Conservation (phyloP, 805 yeast genomes). For the Barnettozyma botsteinii region DNA sequence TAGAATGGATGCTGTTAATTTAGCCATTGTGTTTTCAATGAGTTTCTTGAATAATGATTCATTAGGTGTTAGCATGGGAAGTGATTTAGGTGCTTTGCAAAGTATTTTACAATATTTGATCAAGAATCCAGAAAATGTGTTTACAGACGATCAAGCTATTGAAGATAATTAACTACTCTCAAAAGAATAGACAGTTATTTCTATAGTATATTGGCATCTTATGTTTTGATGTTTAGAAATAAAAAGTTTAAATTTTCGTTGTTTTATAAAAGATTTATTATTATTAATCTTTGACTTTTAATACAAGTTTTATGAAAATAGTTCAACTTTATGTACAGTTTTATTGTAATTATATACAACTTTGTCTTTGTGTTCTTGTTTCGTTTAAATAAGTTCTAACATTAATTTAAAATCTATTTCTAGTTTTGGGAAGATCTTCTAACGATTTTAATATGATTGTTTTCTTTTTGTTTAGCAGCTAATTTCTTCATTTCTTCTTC, state of each 20-base stretch:
- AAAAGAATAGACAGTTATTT: no score
- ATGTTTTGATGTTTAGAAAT: no score
- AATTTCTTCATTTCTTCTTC: slow-evolving; percentile 28
- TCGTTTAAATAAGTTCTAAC: background rate
- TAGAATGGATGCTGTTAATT: slow-evolving; percentile 82
- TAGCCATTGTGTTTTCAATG: slow-evolving; percentile 84
- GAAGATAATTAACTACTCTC: slow-evolving; percentile 1
- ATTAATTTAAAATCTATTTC: background rate
- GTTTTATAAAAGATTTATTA: no score
- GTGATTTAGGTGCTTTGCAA: slow-evolving; percentile 50
- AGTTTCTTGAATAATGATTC: slow-evolving; percentile 45
- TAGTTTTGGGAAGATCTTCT: slow-evolving; percentile 17
- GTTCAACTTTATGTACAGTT: no score
- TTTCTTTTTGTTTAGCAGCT: slow-evolving; percentile 28
- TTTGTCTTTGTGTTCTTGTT: no score
- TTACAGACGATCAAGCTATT: slow-evolving; percentile 14
- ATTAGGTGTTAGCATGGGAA: slow-evolving; percentile 39
- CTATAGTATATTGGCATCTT: no score
- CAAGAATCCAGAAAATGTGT: slow-evolving; percentile 31
- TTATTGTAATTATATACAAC: no score
- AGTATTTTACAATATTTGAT: slow-evolving; percentile 45
- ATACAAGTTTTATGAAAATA: no score
- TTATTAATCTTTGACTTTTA: no score
- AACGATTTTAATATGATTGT: slow-evolving; percentile 24
- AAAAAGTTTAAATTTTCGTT: no score